Conservation (phyloP, 1,139 yeast species). For the Yamadazyma siamensis region DNA sequence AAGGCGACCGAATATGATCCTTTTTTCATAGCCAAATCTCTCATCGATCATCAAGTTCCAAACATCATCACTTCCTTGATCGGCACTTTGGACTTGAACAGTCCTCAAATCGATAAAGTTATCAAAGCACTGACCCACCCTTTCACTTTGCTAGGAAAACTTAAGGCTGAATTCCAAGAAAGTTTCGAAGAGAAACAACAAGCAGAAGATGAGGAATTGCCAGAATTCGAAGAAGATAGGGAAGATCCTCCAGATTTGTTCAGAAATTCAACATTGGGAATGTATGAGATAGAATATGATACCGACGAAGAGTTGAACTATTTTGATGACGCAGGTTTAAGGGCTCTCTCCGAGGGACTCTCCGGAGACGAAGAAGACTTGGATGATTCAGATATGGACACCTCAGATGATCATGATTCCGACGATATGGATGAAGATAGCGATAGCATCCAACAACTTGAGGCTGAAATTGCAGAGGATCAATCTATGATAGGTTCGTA, state of each 20-base stretch:
- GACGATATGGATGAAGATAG: constrained; percentile 13
- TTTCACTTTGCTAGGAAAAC: constrained; percentile 58
- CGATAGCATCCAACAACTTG: constrained; percentile 14
- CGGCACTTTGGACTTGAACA: constrained; percentile 66
- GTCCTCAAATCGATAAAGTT: constrained; percentile 61
- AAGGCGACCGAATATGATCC: constrained; percentile 54
- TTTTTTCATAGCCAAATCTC: constrained; percentile 56
- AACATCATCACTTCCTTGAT: constrained; percentile 53
- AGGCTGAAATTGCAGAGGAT: constrained; percentile 15
- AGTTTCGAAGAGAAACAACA: constrained; percentile 47
- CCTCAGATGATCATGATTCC: constrained; percentile 10
- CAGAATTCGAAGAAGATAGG: constrained; percentile 51
- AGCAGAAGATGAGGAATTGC: constrained; percentile 29
- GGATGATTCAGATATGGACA: constrained; percentile 10
- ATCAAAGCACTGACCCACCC: constrained; percentile 59
- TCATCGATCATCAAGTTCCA: constrained; percentile 67
- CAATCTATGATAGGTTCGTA: constrained; percentile 12
- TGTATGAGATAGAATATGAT: constrained; percentile 84
- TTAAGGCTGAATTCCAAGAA: constrained; percentile 57
- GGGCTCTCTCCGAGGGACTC: constrained; percentile 27
- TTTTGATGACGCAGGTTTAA: constrained; percentile 28
- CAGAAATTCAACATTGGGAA: constrained; percentile 85
- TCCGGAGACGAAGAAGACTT: constrained; percentile 17
- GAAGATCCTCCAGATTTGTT: constrained; percentile 84
- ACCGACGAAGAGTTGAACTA: constrained; percentile 46